Base-by-base conservation (phyloP, 1,284 basidiomycete species). In the Coniferiporia weirii region DNA sequence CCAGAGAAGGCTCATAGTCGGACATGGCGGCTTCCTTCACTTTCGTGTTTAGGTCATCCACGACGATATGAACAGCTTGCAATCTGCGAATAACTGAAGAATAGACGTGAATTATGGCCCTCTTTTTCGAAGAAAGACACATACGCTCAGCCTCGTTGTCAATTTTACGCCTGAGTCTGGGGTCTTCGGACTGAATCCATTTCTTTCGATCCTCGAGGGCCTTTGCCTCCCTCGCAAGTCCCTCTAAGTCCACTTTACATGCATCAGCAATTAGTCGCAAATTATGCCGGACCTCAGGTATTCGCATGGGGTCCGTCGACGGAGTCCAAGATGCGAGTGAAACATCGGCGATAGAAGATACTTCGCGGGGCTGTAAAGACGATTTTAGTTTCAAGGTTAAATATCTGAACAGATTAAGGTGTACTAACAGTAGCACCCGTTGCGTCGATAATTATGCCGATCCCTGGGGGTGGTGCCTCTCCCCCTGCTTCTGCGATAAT, bases 221-320 rank as follows among this genome's bases (percentile, higher is more conserved):
- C 63, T 88, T 89, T 1, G 91, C 97, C 76, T 99, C 95, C 20
- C 87, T 82, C 1, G 94, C 94, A 17, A 99, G 81, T 12, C 90
- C 90, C 52, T 92, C 86, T 1, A 99, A 80, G 59, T 95, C 91
- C 27, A 80, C 84, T 64, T 90, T 91, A 64, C 91, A 87, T 0
- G 84, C 79, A 50, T 95, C 91, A 2, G 85, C 81, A 48, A 99
- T 92, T 47, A 98, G 80, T 5, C 88, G 84, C 27, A 99, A 74
- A 70, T 99, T 99, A 70, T 99, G 95, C 38, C 95, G 85, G 17
- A 99, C 84, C 77, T 99, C 97, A 0, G 96, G 95, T 63, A 99
- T 84, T 61, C 91, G 87, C 48, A 86, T 91, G 1, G 85, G 79
- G 65, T 98, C 94, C 12, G 83, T 84, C 0, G 91, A 87, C 0